These are phyloP conservation scores for Polygonum maritimum DNA, from an alignment of 148 eudicot genomes.

Conservation along the genomic window DNA sequence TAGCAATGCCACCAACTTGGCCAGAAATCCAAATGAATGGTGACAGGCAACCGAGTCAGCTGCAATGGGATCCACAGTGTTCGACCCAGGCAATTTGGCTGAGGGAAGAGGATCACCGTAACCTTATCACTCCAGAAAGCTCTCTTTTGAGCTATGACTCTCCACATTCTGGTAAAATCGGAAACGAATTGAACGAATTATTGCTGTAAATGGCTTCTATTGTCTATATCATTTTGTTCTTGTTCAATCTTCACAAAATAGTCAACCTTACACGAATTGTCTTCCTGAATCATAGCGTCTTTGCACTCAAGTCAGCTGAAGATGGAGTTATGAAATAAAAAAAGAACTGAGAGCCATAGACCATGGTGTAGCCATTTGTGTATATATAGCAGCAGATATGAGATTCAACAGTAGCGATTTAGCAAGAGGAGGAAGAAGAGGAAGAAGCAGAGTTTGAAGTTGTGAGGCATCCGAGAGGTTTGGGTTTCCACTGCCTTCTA, in stretches of 20 bases:
- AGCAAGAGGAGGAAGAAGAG: slow-evolving; percentile 3
- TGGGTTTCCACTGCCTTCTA: slow-evolving; percentile 9
- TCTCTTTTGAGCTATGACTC: slow-evolving; percentile 69
- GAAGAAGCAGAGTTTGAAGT: background rate
- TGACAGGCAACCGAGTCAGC: slow-evolving; percentile 41
- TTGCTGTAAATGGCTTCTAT: background rate
- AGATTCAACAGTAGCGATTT: slow-evolving; percentile 3
- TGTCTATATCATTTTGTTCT: background rate
- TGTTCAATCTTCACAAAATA: background rate
- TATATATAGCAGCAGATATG: slow-evolving; percentile 13
- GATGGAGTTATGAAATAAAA: slow-evolving; percentile 56
- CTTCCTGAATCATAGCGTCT: slow-evolving; percentile 37
- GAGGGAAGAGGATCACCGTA: slow-evolving; percentile 52
- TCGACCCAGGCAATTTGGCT: slow-evolving; percentile 52
- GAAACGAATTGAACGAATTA: background rate
- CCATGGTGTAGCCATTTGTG: slow-evolving; percentile 4
- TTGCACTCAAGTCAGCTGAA: slow-evolving; percentile 71
- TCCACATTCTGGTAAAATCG: slow-evolving; percentile 64
- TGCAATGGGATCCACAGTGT: slow-evolving; percentile 49
- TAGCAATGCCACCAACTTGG: slow-evolving; percentile 58
- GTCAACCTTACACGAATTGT: background rate
- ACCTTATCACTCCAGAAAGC: slow-evolving; percentile 52
- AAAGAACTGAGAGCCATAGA: background rate
- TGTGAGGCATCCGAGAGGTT: slow-evolving; percentile 8
- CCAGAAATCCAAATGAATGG: slow-evolving; percentile 52